A percentile compares a stretch with the other conserved stretches of the same genome.
These are phyloP conservation scores for Plantago major DNA, from an alignment of 257 asterid species.

Conservation along the genomic window DNA sequence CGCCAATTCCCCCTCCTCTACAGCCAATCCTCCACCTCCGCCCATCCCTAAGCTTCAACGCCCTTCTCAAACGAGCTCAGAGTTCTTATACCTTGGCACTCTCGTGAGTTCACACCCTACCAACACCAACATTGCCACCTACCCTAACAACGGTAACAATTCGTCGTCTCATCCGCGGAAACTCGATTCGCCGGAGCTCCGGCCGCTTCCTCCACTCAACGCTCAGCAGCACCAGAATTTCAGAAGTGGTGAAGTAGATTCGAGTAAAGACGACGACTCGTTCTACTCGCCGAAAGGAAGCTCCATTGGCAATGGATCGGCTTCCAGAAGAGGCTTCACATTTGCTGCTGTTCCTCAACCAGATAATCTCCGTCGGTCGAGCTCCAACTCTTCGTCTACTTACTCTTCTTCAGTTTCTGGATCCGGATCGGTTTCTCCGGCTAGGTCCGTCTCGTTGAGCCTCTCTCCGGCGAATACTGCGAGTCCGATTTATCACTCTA, in stretches of 20 bases:
- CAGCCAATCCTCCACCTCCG: slow-evolving; percentile 30
- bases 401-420: slow-evolving; percentile 63
- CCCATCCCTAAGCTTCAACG: slow-evolving; percentile 72
- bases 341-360: slow-evolving; percentile 1
- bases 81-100: slow-evolving; percentile 88
- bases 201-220: slow-evolving; percentile 72
- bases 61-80: slow-evolving; percentile 86
- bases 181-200: slow-evolving; percentile 85
- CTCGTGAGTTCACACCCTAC: slow-evolving; percentile 66
- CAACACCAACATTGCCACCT: slow-evolving; percentile 18
- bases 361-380: slow-evolving; percentile 22
- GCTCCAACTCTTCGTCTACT: slow-evolving; percentile 54
- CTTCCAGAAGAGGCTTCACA: slow-evolving; percentile 52
- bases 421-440: slow-evolving; percentile 74
- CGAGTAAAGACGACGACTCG: slow-evolving; percentile 58
- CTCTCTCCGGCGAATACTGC: slow-evolving; percentile 69
- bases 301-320: slow-evolving; percentile 62
- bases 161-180: slow-evolving; percentile 36
- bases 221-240: slow-evolving; percentile 32
- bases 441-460: slow-evolving; percentile 66
- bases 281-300: slow-evolving; percentile 84
- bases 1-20: slow-evolving; percentile 24
- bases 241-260: slow-evolving; percentile 31
- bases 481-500: slow-evolving; percentile 49
- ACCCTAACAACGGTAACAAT: slow-evolving; percentile 26